Conservation (phyloP, 2,329 filamentous ascomycete species). For the Chaetoscypha palmicola region DNA sequence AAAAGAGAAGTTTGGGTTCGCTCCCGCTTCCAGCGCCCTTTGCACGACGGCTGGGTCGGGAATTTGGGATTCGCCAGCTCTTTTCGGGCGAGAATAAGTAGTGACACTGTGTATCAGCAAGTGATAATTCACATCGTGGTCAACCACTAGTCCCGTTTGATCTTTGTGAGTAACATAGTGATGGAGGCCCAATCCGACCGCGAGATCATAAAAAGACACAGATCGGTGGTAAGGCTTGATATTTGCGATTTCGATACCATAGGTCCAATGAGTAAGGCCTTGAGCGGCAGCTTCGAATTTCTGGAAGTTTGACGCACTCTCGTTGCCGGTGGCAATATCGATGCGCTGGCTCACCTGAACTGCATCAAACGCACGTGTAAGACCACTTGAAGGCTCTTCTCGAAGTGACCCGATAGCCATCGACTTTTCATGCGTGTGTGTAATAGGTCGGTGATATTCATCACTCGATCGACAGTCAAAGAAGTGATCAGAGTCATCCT, state of each 20-base stretch:
- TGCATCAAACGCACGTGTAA: not conserved
- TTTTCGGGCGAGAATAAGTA: slow-evolving; percentile 1
- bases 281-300: not conserved
- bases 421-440: not conserved
- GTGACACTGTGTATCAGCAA: slow-evolving; percentile 2
- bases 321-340: not conserved
- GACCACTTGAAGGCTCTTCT: too few relatives aligned
- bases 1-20: slow-evolving; percentile 3
- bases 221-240: slow-evolving; percentile 1
- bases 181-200: not conserved
- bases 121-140: slow-evolving; percentile 8
- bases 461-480: slow-evolving; percentile 5
- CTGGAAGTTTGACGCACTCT: not conserved
- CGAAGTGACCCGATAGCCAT: too few relatives aligned
- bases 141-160: slow-evolving; percentile 2
- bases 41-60: slow-evolving; percentile 3
- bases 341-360: not conserved
- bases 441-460: not conserved
- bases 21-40: not conserved
- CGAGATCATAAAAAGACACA: slow-evolving; percentile 5
- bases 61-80: not conserved
- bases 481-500: not conserved
- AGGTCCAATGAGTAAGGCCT: slow-evolving; percentile 1
- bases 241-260: slow-evolving; percentile 2
- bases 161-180: slow-evolving; percentile 4